Conservation (phyloP, 2,329 filamentous ascomycete species). For the Colletotrichum truncatum region DNA sequence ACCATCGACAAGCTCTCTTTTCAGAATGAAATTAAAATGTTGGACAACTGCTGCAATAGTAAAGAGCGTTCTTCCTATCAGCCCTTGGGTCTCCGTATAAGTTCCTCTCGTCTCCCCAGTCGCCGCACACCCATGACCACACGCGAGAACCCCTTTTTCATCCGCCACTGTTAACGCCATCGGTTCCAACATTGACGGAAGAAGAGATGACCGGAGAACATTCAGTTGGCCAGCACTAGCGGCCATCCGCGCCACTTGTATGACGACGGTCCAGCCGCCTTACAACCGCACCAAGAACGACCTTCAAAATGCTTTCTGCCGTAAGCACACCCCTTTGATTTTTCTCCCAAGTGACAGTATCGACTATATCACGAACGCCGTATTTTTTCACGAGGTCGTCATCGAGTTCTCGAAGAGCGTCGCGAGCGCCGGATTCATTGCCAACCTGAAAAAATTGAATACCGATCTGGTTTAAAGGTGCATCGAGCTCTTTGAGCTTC, state of each 20-base stretch:
- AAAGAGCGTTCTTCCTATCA: too few species aligned
- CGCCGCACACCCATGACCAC: background rate
- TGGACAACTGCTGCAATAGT: too few species aligned
- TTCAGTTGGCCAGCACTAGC: background rate
- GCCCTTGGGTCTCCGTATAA: too few species aligned
- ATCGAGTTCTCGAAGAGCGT: constrained; percentile 77
- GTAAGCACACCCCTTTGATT: constrained; percentile 59
- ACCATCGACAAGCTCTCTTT: too few species aligned
- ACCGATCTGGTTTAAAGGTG: constrained; percentile 83
- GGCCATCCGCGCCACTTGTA: constrained; percentile 25
- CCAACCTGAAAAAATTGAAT: constrained; percentile 98
- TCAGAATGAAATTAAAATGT: too few species aligned
- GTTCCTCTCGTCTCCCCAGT: too few species aligned
- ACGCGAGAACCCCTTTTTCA: background rate
- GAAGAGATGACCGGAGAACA: background rate
- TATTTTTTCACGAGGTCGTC: constrained; percentile 71
- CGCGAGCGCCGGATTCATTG: constrained; percentile 70
- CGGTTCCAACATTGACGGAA: background rate
- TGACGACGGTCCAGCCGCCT: constrained; percentile 45
- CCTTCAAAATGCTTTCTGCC: constrained; percentile 80
- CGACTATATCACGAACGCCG: constrained; percentile 85
- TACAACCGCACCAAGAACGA: constrained; percentile 81
- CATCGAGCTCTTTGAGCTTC: constrained; percentile 74
- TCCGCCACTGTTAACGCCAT: constrained; percentile 16
- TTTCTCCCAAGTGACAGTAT: constrained; percentile 80